Evolutionary conservation across 2,329 filamentous ascomycete genomes (phyloP).

Genomic region (Fusarium sambucinum): DNA sequence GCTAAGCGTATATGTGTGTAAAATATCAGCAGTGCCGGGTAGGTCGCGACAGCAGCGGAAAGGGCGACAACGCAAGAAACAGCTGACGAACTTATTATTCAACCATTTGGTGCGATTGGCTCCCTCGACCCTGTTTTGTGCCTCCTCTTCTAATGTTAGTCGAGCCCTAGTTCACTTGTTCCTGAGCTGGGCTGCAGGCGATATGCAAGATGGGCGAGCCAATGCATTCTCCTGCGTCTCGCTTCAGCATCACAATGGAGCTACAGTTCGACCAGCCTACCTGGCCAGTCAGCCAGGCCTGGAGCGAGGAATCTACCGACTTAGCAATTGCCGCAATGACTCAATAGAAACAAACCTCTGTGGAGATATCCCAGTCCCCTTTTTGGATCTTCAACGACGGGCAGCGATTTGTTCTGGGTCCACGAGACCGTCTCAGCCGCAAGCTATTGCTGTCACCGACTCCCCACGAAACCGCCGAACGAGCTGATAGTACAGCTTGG

Average conservation of each 20-base stretch:
- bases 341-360: constrained; percentile 15
- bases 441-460: constrained; percentile 35
- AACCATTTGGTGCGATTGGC: constrained; percentile 11
- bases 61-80: constrained; percentile 26
- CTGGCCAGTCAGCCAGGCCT: neutral
- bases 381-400: constrained; percentile 16
- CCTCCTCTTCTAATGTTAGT: constrained; percentile 25
- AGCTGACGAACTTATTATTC: neutral
- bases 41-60: constrained; percentile 23
- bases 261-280: constrained; percentile 7
- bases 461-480: constrained; percentile 21
- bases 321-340: constrained; percentile 17
- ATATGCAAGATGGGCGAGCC: constrained; percentile 38
- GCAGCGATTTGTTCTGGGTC: constrained; percentile 3
- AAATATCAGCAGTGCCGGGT: constrained; percentile 24
- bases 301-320: neutral
- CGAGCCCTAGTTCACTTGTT: constrained; percentile 38
- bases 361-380: constrained; percentile 32
- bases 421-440: constrained; percentile 37
- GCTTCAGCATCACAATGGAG: constrained; percentile 43
- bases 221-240: constrained; percentile 47
- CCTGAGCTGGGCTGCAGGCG: constrained; percentile 40
- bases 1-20: neutral
- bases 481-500: constrained; percentile 28
- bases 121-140: constrained; percentile 25